A percentile compares a stretch with the other conserved stretches of the same genome.
phyloP scores from a whole-genome alignment of 345 rosid genomes.

The Eucalyptus sp. region DNA sequence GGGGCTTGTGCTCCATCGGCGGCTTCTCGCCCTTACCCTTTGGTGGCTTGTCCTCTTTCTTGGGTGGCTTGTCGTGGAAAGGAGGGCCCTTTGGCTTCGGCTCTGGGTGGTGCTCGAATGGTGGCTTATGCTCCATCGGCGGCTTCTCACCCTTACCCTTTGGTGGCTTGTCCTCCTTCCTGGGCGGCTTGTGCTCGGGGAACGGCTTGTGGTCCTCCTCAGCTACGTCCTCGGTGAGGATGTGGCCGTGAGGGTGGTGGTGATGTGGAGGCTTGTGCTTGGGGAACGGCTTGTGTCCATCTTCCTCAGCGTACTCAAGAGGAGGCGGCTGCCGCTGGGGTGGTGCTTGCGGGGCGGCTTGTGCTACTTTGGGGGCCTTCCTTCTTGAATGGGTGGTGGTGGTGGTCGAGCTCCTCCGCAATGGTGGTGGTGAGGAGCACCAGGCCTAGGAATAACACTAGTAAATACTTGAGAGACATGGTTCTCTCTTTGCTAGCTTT shows the following conservation, averaged over 20 bases:
- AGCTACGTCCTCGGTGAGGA: neutral
- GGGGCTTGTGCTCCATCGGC: neutral
- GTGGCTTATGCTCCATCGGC: neutral
- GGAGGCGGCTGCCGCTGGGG: neutral
- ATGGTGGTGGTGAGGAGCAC: neutral
- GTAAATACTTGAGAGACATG: neutral
- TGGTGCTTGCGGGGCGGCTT: neutral
- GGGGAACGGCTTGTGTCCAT: neutral
- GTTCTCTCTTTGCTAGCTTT: neutral
- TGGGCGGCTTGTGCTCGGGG: neutral
- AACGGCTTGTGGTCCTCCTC: neutral
- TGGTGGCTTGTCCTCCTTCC: neutral
- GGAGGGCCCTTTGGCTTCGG: neutral
- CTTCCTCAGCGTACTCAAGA: neutral
- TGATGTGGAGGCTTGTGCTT: slow-evolving; percentile 1
- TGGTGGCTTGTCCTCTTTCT: neutral
- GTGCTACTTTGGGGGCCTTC: neutral
- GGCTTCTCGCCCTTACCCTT: slow-evolving; percentile 1
- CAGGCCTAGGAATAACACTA: neutral
- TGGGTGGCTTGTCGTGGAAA: neutral
- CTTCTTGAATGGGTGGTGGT: neutral
- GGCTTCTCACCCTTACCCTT: neutral
- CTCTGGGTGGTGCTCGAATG: neutral
- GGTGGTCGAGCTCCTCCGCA: neutral
- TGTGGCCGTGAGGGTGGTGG: neutral